Conservation (phyloP, 169 alveolate species). For the Theileria annulata region DNA sequence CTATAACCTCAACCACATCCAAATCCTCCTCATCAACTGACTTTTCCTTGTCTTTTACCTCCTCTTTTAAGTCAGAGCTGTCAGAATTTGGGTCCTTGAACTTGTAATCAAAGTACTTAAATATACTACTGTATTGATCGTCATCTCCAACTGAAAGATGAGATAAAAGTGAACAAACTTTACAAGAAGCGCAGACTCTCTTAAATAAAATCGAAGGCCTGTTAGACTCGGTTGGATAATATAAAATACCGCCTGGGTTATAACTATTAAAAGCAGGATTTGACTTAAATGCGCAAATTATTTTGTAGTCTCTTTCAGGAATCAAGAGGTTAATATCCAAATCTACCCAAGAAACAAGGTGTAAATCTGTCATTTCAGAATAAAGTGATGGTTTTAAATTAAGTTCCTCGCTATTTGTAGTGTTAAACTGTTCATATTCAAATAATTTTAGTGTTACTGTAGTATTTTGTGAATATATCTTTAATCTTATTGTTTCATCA, state of each 20-base stretch:
- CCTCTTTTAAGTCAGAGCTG: neutral
- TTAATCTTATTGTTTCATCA: slow-evolving; percentile 37
- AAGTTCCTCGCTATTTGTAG: slow-evolving; percentile 25
- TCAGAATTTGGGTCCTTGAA: neutral
- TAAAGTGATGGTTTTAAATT: slow-evolving; percentile 24
- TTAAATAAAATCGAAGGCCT: slow-evolving; percentile 39
- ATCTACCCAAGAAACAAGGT: slow-evolving; percentile 56
- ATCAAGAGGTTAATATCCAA: slow-evolving; percentile 41
- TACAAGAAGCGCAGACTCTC: slow-evolving; percentile 53
- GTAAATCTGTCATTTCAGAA: slow-evolving; percentile 31
- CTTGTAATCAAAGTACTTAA: slow-evolving; percentile 49
- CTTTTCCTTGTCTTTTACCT: slow-evolving; percentile 9
- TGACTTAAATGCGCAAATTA: slow-evolving; percentile 46
- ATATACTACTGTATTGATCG: slow-evolving; percentile 17
- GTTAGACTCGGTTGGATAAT: slow-evolving; percentile 38
- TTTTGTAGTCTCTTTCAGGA: slow-evolving; percentile 27
- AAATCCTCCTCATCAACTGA: neutral
- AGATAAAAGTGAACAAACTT: slow-evolving; percentile 55
- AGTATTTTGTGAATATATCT: slow-evolving; percentile 39
- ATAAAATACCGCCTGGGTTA: slow-evolving; percentile 62
- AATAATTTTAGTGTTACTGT: slow-evolving; percentile 51
- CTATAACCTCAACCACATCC: slow-evolving; percentile 11
- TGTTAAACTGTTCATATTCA: slow-evolving; percentile 44
- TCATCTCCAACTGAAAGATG: slow-evolving; percentile 11
- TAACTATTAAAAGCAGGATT: slow-evolving; percentile 46